Percentiles rank a stretch among this genome's conserved stretches.
These are phyloP conservation scores for Leucosporidium yakuticum DNA, from an alignment of 768 basidiomycete species.

Conservation along the genomic window DNA sequence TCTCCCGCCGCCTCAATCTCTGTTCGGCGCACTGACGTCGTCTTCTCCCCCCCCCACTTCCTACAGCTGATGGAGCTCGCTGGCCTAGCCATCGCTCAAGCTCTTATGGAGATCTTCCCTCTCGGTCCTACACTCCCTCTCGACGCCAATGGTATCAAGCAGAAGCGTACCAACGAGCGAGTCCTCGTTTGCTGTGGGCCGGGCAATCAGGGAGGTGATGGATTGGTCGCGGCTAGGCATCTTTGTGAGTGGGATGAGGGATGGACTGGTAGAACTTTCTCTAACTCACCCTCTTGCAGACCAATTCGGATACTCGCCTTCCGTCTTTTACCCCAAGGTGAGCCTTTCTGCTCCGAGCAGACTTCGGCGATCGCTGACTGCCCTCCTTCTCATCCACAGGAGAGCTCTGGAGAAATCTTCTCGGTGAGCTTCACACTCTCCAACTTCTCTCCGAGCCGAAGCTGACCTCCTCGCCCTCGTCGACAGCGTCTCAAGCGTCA, in stretches of 20 bases:
- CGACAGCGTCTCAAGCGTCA: conserved; percentile 70
- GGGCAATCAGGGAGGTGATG: conserved; percentile 96
- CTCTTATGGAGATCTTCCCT: conserved; percentile 68
- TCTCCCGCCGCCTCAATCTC: neutral
- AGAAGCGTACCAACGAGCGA: conserved; percentile 52
- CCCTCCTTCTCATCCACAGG: conserved; percentile 48
- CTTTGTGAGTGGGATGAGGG: conserved; percentile 55
- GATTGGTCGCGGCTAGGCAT: conserved; percentile 91
- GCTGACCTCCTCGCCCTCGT: neutral
- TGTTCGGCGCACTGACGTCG: neutral
- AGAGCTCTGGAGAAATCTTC: conserved; percentile 89
- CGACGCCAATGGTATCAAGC: conserved; percentile 43
- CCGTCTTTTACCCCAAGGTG: conserved; percentile 90
- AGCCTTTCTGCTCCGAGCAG: conserved; percentile 2
- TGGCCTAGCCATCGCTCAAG: conserved; percentile 86
- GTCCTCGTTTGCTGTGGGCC: conserved; percentile 96
- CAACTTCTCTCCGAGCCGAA: neutral
- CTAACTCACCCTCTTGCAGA: conserved; percentile 48
- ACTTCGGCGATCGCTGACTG: neutral
- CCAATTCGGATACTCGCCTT: conserved; percentile 85
- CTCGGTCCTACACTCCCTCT: conserved; percentile 39
- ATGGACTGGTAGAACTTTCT: no score
- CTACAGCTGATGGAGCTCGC: conserved; percentile 89
- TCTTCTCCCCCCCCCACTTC: neutral
- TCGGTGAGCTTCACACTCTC: conserved; percentile 49